Conservation (phyloP, 73 alveolate genomes). For the Stentor coeruleus region DNA sequence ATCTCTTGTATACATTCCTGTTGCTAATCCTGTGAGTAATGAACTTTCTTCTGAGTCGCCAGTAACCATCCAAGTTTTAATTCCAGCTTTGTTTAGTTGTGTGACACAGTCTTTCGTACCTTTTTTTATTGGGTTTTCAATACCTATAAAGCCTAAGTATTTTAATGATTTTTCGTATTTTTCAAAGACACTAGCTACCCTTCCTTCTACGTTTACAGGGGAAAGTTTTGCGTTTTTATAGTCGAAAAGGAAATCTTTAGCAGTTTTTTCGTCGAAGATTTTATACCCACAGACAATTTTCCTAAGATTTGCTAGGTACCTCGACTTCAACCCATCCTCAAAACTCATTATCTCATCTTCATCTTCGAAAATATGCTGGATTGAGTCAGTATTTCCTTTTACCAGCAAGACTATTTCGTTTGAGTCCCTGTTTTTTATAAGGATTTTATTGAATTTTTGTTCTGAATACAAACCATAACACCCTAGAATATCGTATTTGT, state of each 20-base stretch:
- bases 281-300: slow-evolving; percentile 13
- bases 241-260: not conserved
- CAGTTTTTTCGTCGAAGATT: not conserved
- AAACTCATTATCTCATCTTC: not conserved
- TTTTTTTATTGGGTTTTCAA: not conserved
- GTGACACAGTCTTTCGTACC: not conserved
- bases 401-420: not conserved
- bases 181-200: slow-evolving; percentile 1
- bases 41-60: slow-evolving; percentile 13
- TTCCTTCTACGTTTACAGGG: not conserved
- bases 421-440: not conserved
- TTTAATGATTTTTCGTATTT: not conserved
- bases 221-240: slow-evolving; percentile 19
- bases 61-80: not conserved
- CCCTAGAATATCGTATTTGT: not conserved
- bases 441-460: not conserved
- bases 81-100: not conserved
- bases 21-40: not conserved
- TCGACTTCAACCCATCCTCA: not conserved
- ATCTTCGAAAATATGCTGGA: not conserved
- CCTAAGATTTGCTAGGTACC: not conserved
- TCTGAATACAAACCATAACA: not conserved
- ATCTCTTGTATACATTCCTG: not conserved
- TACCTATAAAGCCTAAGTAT: not conserved
- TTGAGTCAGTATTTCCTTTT: not conserved